Evolutionary conservation across 768 basidiomycete species (phyloP), one percentile per base, ranked within the genome.

Genomic region (Amanita rubescens): DNA sequence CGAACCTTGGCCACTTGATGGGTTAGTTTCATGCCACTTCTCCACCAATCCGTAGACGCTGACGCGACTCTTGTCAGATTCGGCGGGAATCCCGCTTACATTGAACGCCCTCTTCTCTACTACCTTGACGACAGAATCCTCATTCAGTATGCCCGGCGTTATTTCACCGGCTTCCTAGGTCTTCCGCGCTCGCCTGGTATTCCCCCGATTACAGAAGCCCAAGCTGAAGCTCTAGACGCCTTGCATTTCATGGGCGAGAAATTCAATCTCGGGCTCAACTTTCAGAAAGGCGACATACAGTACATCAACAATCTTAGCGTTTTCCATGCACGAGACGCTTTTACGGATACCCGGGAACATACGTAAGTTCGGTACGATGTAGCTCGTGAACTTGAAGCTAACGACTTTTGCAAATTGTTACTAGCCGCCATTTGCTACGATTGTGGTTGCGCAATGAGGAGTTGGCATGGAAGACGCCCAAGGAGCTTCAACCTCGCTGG

Each of bases 281-380:
- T 76, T 65, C 66, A 73, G 58, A 76, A 75, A 57, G 75, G 75
- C 35, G 75, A 76, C 55, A 75, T 76, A 32, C 75, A 76, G 57
- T 76, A 75, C 58, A 75, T 76, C 62, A 76, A 75, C 57, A 75
- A 69, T 54, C 55, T 76, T 57, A 69, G 73, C 0, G 55, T 76
- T 41, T 62, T 76, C 45, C 75, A 76, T 57, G 73, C 73, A 11
- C 57, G 75, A 50, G 75, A 76, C 55, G 73, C 64, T 8, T 76
- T 76, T 57, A 57, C 61, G 32, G 75, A 76, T 57, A 69, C 69
- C 46, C 59, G 62, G n/a, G 65, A 71, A 56, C 67, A 75, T 49
- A 70, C 68, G 75, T 75, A 55, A 56, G 74, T 27, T 44, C 25
- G 15, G 35, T 27, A 51, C 45, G n/a, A 10, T 44, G 12, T 56